Evolutionary conservation across 2,329 filamentous ascomycete species (phyloP), one percentile per base, ranked within the genome.

Genomic region (Penicillium sp.): DNA sequence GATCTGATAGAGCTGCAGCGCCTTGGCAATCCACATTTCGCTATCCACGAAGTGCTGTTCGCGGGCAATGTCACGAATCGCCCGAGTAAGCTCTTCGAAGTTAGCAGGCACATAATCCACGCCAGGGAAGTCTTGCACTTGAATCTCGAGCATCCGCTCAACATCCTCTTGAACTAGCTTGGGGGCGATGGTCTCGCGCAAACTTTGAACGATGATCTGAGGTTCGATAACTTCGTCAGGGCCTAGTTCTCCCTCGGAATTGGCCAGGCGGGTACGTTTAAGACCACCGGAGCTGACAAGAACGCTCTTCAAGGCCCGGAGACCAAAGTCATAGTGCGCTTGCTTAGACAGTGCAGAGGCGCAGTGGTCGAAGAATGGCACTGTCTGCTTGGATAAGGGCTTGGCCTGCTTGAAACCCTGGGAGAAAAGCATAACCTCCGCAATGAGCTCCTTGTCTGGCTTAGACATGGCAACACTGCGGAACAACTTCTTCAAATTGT

Each of bases 401-500:
- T 97, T 98, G 23, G 93, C 93, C 65, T 95, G 88, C 58, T 87
- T 94, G 76, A 99, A 99, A 60, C 93, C 93, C 67, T 99, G 93
- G 1, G 94, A 98, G 76, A 96, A 99, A 23, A 99, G 81, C 94
- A 98, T 99, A 58, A 99, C 93, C 73, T 99, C 93, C 23, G 93
- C 89, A 69, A 99, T 99, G 42, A 98, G 84, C 68, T 98, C 94
- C 69, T 98, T 98, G 74, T 98, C 94, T 1, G 93, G 93, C 70
- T 97, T 98, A 8, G 93, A 98, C 93, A 99, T 99, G 48, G 93
- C 93, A 36, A 99, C 90, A 60, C 93, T 98, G 63, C 94, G 84
- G 81, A 99, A 99, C 27, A 99, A 76, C 71, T 98, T 99, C 81
- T 99, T 99, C 72, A 99, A 70, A 65, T 99, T 99, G 71, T 99